Base-by-base conservation (phyloP, 2,329 filamentous ascomycete genomes). In the Pseudonectria foliicola region DNA sequence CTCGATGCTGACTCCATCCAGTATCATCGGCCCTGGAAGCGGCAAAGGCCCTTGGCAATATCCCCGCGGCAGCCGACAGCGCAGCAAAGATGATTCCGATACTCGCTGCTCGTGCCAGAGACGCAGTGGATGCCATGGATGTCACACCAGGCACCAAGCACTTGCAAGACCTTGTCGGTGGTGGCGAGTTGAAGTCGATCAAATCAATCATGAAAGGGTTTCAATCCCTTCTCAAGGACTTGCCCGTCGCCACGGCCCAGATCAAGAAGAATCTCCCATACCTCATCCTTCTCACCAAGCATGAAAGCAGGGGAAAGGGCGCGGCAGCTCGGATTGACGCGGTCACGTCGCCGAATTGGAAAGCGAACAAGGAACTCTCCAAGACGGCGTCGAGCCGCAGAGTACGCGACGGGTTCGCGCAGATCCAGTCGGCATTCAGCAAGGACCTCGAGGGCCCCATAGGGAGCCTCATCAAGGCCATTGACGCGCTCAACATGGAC, bases 321-420 rank as follows among this genome's bases (percentile, higher is more conserved):
- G 31, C 33, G 0, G 11, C 35, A 3, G 39, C 27, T 13, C 43
- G 31, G 13, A 13, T 46, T 24, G 35, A 39, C 12, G 34, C 15
- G 7, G 29, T 46, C 8, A 44, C 44, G 10, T 16, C 33, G n/a
- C 35, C 33, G 1, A 36, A 45, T 25, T 46, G 38, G 38, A 46
- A 44, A 13, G 44, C 34, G 5, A 37, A 42, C 10, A 35, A 46
- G 4, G 44, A 46, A 10, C 32, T 46, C 10, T 36, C 37, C 10
- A 40, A 41, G n/a, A 46, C 37, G 3, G 15, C 32, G 2, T 28
- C 35, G 1, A 30, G 33, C 5, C 44, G 41, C 6, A 44, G 45
- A 5, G 39, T 42, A 8, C 18, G 18, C 18, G 18, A 21, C 18
- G 18, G 5, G 18, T 21, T 21, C 8, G 8, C 8, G 5, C 18